These are phyloP conservation scores for Penicillium sp. DNA, from an alignment of 2,329 filamentous ascomycete species.

Conservation along the genomic window DNA sequence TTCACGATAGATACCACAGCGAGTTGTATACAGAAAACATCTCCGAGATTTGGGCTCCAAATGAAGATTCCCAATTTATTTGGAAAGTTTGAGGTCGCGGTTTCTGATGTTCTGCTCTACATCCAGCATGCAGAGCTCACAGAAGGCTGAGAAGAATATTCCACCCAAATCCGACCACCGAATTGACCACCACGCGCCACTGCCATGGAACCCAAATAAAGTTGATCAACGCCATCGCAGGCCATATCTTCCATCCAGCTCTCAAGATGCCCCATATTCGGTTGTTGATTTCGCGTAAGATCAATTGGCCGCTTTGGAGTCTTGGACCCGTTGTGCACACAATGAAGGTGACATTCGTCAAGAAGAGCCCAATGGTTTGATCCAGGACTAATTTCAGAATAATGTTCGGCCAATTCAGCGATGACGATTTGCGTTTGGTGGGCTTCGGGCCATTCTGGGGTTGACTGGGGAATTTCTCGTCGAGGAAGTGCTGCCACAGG, in stretches of 20 bases:
- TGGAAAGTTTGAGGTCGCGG: no score
- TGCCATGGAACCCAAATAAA: conserved; percentile 3
- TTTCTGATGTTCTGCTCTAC: no score
- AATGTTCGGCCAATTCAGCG: neutral
- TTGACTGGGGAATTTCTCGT: neutral
- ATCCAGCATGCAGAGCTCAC: neutral
- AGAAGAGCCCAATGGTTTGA: neutral
- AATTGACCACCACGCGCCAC: conserved; percentile 1
- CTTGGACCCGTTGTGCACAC: neutral
- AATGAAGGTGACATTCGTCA: neutral
- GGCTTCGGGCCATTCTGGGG: neutral
- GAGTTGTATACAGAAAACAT: no score
- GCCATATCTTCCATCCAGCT: conserved; percentile 1
- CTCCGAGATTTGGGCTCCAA: no score
- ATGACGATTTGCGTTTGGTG: neutral
- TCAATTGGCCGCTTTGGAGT: neutral
- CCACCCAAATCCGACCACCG: conserved; percentile 1
- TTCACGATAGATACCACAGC: no score
- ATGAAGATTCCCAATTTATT: no score
- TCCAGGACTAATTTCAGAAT: neutral
- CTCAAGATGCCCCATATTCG: neutral
- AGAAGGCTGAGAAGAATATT: conserved; percentile 1
- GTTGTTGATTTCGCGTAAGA: neutral
- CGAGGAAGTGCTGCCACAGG: neutral
- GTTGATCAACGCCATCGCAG: neutral